Evolutionary conservation across 2,329 filamentous ascomycete species (phyloP), one percentile per base, ranked within the genome.

Genomic region (Colletotrichum endophyticum): DNA sequence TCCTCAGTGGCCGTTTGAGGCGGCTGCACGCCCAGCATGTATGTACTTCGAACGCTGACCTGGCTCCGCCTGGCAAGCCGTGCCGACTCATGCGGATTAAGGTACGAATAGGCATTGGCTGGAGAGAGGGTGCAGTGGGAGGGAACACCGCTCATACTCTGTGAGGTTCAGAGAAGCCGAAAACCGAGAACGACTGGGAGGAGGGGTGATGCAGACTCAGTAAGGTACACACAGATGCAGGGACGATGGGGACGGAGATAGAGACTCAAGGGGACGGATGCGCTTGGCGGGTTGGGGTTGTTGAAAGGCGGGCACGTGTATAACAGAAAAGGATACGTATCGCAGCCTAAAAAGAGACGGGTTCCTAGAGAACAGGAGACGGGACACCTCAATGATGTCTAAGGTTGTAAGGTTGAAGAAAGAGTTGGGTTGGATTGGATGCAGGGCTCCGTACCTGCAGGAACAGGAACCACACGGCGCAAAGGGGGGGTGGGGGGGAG

Each of bases 1-100:
- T 70, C 64, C 53, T 53, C 44, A 66, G 62, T 73, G 74, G 74
- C 34, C 63, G 74, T 76, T 76, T 76, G 74, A 76, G 73, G 74
- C 74, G 59, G 44, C 70, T 76, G 74, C 70, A 76, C 74, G 70
- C 70, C 64, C 34, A 66, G 74, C 74, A 70, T 61, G 57, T 70
- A 70, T 61, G 57, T 70, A 34, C 13, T 11, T 53, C 25, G 66
- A 44, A 30, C 36, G 15, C 34, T 27, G 67, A 61, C 30, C 15
- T 59, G 49, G 66, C 19, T 30, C 27, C 25, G 28, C n/a, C 57
- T 70, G 64, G 56, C 39, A 34, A 61, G 34, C 53, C 49, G 56
- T 64, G 64, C 32, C 49, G 70, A 39, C 57, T 69, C 70, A 64
- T 76, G 70, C 57, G 53, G 73, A 61, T 49, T 34, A 32, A 53